Evolutionary conservation across 2,329 filamentous ascomycete genomes (phyloP).

Genomic region (Dactylellina parvicollis): DNA sequence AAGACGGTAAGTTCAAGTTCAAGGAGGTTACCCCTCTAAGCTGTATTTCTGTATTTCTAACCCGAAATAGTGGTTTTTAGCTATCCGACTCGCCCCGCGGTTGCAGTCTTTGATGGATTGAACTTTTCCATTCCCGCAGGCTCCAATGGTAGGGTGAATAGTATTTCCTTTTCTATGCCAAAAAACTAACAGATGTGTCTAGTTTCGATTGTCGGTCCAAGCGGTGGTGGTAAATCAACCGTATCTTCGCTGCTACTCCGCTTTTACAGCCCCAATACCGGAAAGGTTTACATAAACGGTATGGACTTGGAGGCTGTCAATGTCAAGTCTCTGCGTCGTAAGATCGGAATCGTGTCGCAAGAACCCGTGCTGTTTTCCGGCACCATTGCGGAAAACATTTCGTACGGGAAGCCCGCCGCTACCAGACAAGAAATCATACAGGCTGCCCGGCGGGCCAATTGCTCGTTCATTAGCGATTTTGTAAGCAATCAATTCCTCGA

Average conservation of each 20-base stretch:
- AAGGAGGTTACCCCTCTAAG: neutral
- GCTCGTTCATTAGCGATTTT: constrained; percentile 94
- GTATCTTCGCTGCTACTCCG: constrained; percentile 82
- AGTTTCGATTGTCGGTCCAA: constrained; percentile 94
- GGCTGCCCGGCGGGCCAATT: constrained; percentile 91
- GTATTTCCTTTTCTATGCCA: too few species aligned
- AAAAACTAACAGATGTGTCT: neutral
- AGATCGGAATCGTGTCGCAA: constrained; percentile 94
- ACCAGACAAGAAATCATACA: constrained; percentile 81
- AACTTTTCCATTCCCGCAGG: constrained; percentile 92
- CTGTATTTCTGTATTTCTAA: neutral
- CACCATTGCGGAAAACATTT: constrained; percentile 86
- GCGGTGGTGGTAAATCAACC: constrained; percentile 94
- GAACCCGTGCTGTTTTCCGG: constrained; percentile 93
- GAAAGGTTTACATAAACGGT: constrained; percentile 83
- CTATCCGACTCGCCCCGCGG: constrained; percentile 92
- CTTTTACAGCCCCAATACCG: constrained; percentile 85
- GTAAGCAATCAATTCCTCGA: constrained; percentile 5
- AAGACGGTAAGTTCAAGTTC: constrained; percentile 64
- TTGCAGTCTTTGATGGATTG: constrained; percentile 87
- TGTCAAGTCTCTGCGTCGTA: constrained; percentile 87
- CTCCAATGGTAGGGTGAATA: constrained; percentile 69
- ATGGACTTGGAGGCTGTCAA: constrained; percentile 87
- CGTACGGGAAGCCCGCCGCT: constrained; percentile 85
- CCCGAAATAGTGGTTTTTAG: constrained; percentile 74